These are phyloP conservation scores for Solanum arcanum DNA, from an alignment of 257 asterid species.

Conservation along the genomic window DNA sequence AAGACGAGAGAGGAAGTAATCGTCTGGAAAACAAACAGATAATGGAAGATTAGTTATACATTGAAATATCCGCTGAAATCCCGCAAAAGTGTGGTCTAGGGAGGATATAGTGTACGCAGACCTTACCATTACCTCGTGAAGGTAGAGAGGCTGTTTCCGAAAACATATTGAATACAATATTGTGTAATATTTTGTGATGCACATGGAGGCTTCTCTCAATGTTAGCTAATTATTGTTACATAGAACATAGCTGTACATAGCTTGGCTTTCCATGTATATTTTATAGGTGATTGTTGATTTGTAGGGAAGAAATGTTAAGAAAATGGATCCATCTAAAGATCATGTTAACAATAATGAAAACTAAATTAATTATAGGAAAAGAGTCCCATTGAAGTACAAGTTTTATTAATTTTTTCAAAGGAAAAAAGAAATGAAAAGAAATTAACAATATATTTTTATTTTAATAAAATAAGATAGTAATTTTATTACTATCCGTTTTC, in stretches of 20 bases:
- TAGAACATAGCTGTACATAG: background rate
- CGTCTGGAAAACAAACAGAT: slow-evolving; percentile 29
- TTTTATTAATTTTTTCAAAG: too few species aligned
- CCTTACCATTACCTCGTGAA: too few species aligned
- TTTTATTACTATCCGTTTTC: too few species aligned
- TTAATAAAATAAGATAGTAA: too few species aligned
- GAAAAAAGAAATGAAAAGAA: too few species aligned
- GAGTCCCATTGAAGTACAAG: too few species aligned
- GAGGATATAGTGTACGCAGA: too few species aligned
- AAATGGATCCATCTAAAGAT: background rate
- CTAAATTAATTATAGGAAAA: background rate
- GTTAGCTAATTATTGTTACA: background rate
- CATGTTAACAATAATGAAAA: background rate
- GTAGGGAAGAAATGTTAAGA: background rate
- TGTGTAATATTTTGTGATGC: background rate
- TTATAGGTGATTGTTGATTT: background rate
- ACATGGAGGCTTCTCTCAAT: background rate
- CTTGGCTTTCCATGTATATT: background rate
- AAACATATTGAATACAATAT: too few species aligned
- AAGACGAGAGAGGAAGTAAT: slow-evolving; percentile 68
- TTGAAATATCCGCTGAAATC: background rate
- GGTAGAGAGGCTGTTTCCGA: background rate
- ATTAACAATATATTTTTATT: too few species aligned
- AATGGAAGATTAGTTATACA: background rate
- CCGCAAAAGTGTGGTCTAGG: background rate